Base-by-base conservation (phyloP, 345 rosid genomes). In the Pugionium dolabratum region DNA sequence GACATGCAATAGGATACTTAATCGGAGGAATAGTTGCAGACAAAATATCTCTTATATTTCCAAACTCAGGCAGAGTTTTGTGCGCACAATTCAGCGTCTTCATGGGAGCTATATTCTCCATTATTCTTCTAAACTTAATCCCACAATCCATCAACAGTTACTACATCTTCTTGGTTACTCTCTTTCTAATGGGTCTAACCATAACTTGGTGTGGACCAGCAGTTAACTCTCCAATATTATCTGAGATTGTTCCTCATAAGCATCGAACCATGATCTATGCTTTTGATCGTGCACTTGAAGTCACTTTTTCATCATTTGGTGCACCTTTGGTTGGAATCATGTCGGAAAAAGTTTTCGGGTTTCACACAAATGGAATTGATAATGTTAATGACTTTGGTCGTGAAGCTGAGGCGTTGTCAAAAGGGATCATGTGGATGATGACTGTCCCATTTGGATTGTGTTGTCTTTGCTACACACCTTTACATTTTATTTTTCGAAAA, bases 181-280 rank as follows among this genome's bases (percentile, higher is more conserved):
- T 92, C 5, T 61, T 87, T 46, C 39, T 82, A 36, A 92, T 87
- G 96, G 93, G 96, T 36, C 67, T 87, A 40, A 87, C 83, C 64
- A 86, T 89, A 66, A 87, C 88, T 79, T 92, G 96, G 98, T 80
- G 83, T 61, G 96, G 64, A 28, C 75, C 88, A 29, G 98, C 98
- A 0, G 85, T 78, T 5, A 91, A 91, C 71, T 94, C 77, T 6
- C 98, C 97, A 7, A 87, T 89, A 59, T 82, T 93, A 36, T 94
- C 98, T 4, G 97, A 87, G 73, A 91, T 90, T 9, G 96, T 90
- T 31, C 98, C 98, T 6, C 58, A 78, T 47, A 85, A 72, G 60
- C 96, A 92, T 62, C 81, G 96, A 43, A 89, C 96, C 4, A 90
- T 93, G 97, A 82, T 93, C 59, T 93, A 87, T 37, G 97, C 97